phyloP scores from a whole-genome alignment of 192 early-diverging fungal genomes.

The Dissophora ornata region DNA sequence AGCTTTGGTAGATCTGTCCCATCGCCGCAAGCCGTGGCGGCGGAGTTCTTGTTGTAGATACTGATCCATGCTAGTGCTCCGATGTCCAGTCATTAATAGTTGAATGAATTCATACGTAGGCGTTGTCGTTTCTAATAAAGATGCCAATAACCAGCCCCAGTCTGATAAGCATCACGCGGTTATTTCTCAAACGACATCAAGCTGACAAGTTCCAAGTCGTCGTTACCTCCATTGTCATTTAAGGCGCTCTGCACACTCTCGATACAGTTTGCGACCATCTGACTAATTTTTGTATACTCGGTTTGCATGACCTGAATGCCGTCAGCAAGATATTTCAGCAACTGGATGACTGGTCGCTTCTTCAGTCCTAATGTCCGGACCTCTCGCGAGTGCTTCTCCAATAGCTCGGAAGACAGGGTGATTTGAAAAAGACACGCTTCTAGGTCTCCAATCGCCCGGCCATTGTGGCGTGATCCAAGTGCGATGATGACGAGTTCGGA shows the following conservation, averaged over 20 bases:
- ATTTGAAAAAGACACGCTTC: constrained; percentile 10
- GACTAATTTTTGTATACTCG: constrained; percentile 23
- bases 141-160: background rate
- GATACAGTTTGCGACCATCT: constrained; percentile 17
- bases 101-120: constrained; percentile 36
- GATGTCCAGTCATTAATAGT: constrained; percentile 28
- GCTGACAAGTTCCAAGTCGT: too few species aligned
- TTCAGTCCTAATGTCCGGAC: constrained; percentile 25
- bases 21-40: constrained; percentile 31
- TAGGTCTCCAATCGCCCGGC: background rate
- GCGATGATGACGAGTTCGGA: constrained; percentile 30
- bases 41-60: constrained; percentile 39
- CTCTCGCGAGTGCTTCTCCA: constrained; percentile 20
- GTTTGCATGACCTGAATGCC: constrained; percentile 23
- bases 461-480: background rate
- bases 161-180: background rate
- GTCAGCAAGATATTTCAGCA: constrained; percentile 29
- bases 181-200: too few species aligned
- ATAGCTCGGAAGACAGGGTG: constrained; percentile 8
- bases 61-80: constrained; percentile 23
- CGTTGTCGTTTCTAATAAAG: constrained; percentile 12
- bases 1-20: constrained; percentile 27
- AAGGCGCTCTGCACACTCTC: constrained; percentile 20
- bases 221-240: constrained; percentile 26
- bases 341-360: constrained; percentile 9